Conservation (phyloP, 2,329 filamentous ascomycete species). For the Apiospora malaysiana region DNA sequence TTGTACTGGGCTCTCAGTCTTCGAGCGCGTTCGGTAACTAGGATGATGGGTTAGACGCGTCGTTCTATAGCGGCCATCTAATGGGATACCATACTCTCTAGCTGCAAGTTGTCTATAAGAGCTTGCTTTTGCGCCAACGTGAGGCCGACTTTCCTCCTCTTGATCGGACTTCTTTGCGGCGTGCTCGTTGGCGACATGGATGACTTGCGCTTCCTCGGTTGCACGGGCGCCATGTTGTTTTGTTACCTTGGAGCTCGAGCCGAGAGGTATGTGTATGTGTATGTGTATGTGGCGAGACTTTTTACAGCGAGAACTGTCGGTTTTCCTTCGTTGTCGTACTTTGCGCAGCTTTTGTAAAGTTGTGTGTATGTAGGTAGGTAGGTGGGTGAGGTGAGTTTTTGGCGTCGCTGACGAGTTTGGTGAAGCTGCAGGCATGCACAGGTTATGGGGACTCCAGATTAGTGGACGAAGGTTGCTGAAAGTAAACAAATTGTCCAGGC, state of each 20-base stretch:
- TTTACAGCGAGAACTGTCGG: background rate
- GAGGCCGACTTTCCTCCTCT: constrained; percentile 66
- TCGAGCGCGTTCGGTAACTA: constrained; percentile 57
- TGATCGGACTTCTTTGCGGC: constrained; percentile 63
- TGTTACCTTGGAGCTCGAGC: background rate
- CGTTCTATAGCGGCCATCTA: background rate
- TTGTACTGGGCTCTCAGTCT: constrained; percentile 89
- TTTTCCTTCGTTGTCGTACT: background rate
- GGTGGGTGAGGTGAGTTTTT: constrained; percentile 1
- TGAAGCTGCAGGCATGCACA: constrained; percentile 22
- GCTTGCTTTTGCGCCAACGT: constrained; percentile 80
- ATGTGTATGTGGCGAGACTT: background rate
- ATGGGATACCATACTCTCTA: constrained; percentile 72
- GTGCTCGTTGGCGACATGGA: constrained; percentile 44
- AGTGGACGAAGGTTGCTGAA: constrained; percentile 31
- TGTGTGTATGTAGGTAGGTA: constrained; percentile 23
- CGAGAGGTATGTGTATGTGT: background rate
- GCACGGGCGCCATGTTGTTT: constrained; percentile 53
- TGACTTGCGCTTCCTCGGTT: constrained; percentile 54
- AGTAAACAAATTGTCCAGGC: constrained; percentile 47
- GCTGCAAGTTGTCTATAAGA: constrained; percentile 85
- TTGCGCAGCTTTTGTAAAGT: constrained; percentile 31
- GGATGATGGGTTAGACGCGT: constrained; percentile 3
- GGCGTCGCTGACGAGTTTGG: background rate
- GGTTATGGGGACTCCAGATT: constrained; percentile 17